Percentiles rank a stretch among this genome's conserved stretches.
phyloP scores from a whole-genome alignment of 1,284 basidiomycete species.

The Vanrija pseudolonga region DNA sequence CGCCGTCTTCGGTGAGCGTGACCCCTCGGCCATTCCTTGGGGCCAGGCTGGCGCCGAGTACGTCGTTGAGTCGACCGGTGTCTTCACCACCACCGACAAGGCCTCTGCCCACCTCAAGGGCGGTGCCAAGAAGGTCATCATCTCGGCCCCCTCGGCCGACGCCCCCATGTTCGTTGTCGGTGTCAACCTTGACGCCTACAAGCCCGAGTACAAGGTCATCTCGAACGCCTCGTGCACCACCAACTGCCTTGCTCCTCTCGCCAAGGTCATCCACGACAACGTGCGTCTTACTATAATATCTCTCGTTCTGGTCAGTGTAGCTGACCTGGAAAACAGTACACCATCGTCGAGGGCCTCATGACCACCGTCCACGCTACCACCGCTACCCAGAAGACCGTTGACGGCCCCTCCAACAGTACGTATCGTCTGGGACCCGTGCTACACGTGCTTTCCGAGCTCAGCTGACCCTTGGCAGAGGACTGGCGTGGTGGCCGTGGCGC shows the following conservation, averaged over 20 bases:
- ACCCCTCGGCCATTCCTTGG: slow-evolving; percentile 87
- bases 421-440: slow-evolving; percentile 40
- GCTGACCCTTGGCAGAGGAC: slow-evolving; percentile 47
- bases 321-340: not conserved
- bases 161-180: slow-evolving; percentile 96
- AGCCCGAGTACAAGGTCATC: slow-evolving; percentile 86
- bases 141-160: slow-evolving; percentile 97
- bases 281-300: too few relatives aligned
- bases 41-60: slow-evolving; percentile 77
- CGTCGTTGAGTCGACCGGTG: slow-evolving; percentile 98
- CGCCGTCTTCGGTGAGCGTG: slow-evolving; percentile 78
- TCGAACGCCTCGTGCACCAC: slow-evolving; percentile 99
- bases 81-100: slow-evolving; percentile 92
- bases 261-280: slow-evolving; percentile 96
- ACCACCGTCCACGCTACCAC: slow-evolving; percentile 96
- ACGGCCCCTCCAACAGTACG: slow-evolving; percentile 77
- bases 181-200: slow-evolving; percentile 94
- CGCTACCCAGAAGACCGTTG: slow-evolving; percentile 99
- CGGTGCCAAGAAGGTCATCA: slow-evolving; percentile 99
- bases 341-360: slow-evolving; percentile 93
- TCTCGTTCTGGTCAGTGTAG: slow-evolving; percentile 2
- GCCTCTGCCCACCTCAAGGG: slow-evolving; percentile 94
- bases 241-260: slow-evolving; percentile 97
- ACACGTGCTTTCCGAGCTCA: too few relatives aligned
- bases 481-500: slow-evolving; percentile 89